Conservation (phyloP, 2,329 filamentous ascomycete genomes). For the Botrytis pseudocinerea region DNA sequence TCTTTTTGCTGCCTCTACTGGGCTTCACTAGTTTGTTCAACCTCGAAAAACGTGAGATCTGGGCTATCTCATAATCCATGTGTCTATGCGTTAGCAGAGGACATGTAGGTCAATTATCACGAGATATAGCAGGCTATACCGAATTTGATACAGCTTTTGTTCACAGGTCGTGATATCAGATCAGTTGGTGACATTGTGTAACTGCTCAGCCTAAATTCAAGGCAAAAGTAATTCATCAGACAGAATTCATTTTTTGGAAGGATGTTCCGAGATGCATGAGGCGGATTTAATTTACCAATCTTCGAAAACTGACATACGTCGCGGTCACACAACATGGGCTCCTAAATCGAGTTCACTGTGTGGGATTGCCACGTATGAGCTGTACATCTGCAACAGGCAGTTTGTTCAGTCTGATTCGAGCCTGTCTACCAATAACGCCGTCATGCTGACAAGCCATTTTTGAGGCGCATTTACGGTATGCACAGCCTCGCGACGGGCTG, state of each 20-base stretch:
- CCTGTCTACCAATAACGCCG: not conserved
- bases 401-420: not conserved
- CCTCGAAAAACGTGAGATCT: not conserved
- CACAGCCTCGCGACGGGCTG: not conserved
- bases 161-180: not conserved
- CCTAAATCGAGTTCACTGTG: not conserved
- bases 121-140: not conserved
- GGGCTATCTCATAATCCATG: not conserved
- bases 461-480: not conserved
- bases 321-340: not conserved
- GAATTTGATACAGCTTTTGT: not conserved
- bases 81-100: not conserved
- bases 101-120: not conserved
- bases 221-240: no score
- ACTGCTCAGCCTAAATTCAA: no score
- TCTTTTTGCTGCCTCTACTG: not conserved
- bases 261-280: not conserved
- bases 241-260: no score
- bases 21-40: not conserved
- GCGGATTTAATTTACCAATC: not conserved
- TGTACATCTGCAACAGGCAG: no score
- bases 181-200: no score
- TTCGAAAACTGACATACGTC: not conserved
- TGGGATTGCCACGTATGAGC: no score
- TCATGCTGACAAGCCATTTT: not conserved